Conservation (phyloP, 768 basidiomycete genomes). For the Lentinula detonsa region DNA sequence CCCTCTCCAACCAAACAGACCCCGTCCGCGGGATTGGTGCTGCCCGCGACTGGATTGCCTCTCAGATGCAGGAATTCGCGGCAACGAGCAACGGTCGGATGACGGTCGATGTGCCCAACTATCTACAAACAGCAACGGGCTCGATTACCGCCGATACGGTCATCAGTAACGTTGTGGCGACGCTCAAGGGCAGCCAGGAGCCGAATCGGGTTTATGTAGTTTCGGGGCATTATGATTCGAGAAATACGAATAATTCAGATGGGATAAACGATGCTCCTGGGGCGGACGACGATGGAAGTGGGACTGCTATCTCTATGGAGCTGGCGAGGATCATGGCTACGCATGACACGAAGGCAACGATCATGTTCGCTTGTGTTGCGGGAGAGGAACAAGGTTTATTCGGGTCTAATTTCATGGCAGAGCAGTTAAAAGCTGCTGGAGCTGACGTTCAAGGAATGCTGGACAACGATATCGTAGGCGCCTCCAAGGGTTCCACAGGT, state of each 20-base stretch:
- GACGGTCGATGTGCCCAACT: slow-evolving; percentile 39
- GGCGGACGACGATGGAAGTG: slow-evolving; percentile 49
- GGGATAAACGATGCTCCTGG: slow-evolving; percentile 39
- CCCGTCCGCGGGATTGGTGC: slow-evolving; percentile 49
- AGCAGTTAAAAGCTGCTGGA: slow-evolving; percentile 31
- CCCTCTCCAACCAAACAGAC: slow-evolving; percentile 47
- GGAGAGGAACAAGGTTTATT: slow-evolving; percentile 50
- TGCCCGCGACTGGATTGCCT: slow-evolving; percentile 49
- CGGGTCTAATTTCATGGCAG: slow-evolving; percentile 43
- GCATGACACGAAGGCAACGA: slow-evolving; percentile 39
- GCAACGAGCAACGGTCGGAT: slow-evolving; percentile 33
- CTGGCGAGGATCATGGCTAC: slow-evolving; percentile 46
- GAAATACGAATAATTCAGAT: slow-evolving; percentile 25
- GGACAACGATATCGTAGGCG: slow-evolving; percentile 53
- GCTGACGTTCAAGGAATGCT: slow-evolving; percentile 52
- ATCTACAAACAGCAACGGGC: slow-evolving; percentile 30
- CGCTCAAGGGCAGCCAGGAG: slow-evolving; percentile 39
- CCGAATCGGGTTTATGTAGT: slow-evolving; percentile 47
- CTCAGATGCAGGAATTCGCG: slow-evolving; percentile 34
- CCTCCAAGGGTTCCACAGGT: slow-evolving; percentile 30
- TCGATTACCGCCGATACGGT: slow-evolving; percentile 35
- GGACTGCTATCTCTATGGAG: slow-evolving; percentile 51
- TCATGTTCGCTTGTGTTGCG: slow-evolving; percentile 45
- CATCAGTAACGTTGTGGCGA: slow-evolving; percentile 47
- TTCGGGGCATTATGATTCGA: slow-evolving; percentile 51